phyloP scores from a whole-genome alignment of 192 early-diverging fungal genomes.

The Backusella luteola region DNA sequence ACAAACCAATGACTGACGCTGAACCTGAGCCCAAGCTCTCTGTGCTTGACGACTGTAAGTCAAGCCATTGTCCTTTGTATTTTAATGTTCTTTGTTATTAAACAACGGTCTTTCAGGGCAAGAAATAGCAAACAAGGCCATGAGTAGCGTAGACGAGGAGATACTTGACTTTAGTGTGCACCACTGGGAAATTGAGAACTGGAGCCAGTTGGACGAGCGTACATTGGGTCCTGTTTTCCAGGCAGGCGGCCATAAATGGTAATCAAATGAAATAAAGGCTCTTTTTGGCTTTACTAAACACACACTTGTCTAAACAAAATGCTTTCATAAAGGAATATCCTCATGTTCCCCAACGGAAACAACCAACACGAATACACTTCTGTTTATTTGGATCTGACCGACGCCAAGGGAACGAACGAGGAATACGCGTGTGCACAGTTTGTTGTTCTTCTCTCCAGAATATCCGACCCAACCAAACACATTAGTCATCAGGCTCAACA shows the following conservation, averaged over 20 bases:
- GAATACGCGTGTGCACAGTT: conserved; percentile 87
- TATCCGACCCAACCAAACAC: conserved; percentile 59
- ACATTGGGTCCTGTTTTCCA: conserved; percentile 3
- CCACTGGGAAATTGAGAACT: conserved; percentile 6
- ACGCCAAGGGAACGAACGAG: conserved; percentile 58
- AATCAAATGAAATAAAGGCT: neutral
- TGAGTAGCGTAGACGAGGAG: neutral
- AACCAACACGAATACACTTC: conserved; percentile 64
- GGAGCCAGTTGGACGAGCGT: conserved; percentile 1
- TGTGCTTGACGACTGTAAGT: conserved; percentile 22
- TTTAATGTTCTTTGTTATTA: no score
- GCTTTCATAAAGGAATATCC: conserved; percentile 62
- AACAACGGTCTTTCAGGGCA: neutral
- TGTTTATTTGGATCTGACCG: conserved; percentile 83
- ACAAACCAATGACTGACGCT: conserved; percentile 16
- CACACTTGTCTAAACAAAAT: no score
- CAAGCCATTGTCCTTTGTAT: neutral
- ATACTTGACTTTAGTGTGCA: conserved; percentile 1
- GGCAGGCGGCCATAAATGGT: conserved; percentile 21
- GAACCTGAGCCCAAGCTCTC: conserved; percentile 2
- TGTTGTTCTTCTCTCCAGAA: conserved; percentile 73
- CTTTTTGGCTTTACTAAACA: no score
- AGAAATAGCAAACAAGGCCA: neutral
- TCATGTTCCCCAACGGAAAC: conserved; percentile 92
- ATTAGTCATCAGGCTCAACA: conserved; percentile 65